Percentiles rank a stretch among this genome's conserved stretches.
These are phyloP conservation scores for Phlyctochytrium arcticum DNA, from an alignment of 192 early-diverging fungal species.

Conservation along the genomic window DNA sequence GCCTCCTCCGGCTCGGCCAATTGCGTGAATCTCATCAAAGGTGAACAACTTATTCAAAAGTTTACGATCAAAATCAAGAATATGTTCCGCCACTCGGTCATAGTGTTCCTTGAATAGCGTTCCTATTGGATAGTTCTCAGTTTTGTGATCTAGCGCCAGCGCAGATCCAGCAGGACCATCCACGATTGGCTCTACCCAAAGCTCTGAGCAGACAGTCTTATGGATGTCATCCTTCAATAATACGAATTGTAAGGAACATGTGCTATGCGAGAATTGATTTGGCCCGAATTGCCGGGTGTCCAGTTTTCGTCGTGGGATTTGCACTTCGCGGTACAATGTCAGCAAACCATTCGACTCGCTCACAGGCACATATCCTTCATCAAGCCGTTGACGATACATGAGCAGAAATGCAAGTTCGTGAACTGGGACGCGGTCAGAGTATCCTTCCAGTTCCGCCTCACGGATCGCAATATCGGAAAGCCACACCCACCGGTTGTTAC, in stretches of 20 bases:
- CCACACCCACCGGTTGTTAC: constrained; percentile 48
- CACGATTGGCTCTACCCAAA: constrained; percentile 45
- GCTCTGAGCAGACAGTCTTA: constrained; percentile 35
- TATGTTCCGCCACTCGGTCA: constrained; percentile 16
- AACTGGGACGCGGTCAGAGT: constrained; percentile 9
- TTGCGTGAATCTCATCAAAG: constrained; percentile 34
- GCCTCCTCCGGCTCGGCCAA: constrained; percentile 15
- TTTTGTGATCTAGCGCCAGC: background rate
- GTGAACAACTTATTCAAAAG: constrained; percentile 32
- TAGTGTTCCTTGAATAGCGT: constrained; percentile 32
- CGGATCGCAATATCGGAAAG: constrained; percentile 33
- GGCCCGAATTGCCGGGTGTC: background rate
- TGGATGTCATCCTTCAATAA: constrained; percentile 28
- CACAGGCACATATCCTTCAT: constrained; percentile 42
- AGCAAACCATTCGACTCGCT: constrained; percentile 31
- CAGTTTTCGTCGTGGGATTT: background rate
- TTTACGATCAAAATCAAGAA: constrained; percentile 17
- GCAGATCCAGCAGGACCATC: constrained; percentile 24
- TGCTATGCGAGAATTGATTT: too few relatives aligned
- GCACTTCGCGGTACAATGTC: constrained; percentile 44
- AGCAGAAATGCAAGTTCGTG: constrained; percentile 34
- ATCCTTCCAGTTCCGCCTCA: background rate
- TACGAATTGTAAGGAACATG: constrained; percentile 43
- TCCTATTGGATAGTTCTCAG: constrained; percentile 7
- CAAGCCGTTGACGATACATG: constrained; percentile 36